phyloP scores from a whole-genome alignment of 148 eudicot genomes.

The Limonium bicolor region DNA sequence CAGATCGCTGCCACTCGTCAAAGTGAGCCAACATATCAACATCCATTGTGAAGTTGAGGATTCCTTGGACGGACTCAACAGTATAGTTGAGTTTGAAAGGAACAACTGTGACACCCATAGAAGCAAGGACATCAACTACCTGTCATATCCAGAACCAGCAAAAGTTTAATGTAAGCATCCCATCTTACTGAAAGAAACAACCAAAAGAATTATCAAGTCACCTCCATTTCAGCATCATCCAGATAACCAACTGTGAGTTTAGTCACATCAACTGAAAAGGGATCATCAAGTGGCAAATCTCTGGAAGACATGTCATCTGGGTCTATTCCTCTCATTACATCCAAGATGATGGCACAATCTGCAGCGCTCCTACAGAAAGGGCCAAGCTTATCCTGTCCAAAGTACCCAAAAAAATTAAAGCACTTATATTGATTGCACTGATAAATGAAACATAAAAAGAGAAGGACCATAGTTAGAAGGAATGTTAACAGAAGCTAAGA shows the following conservation, averaged over 20 bases:
- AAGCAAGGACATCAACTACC: conserved; percentile 61
- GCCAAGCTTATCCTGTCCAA: conserved; percentile 84
- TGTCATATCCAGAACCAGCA: conserved; percentile 5
- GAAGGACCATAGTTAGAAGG: not conserved
- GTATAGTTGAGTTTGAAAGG: conserved; percentile 79
- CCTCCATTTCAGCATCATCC: conserved; percentile 87
- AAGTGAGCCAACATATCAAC: conserved; percentile 88
- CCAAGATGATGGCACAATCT: conserved; percentile 63
- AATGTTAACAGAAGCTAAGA: not conserved
- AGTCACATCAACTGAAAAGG: conserved; percentile 62
- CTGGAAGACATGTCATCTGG: conserved; percentile 74
- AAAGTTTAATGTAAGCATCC: not conserved
- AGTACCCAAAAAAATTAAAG: too few relatives aligned
- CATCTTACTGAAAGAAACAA: not conserved
- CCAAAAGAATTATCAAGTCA: conserved; percentile 6
- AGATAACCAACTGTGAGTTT: conserved; percentile 81
- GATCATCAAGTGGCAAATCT: conserved; percentile 47
- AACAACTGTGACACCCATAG: conserved; percentile 77
- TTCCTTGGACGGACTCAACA: conserved; percentile 72
- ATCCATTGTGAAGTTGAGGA: conserved; percentile 81
- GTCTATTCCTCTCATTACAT: conserved; percentile 68
- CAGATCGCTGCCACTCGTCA: conserved; percentile 83
- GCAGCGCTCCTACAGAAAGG: conserved; percentile 84
- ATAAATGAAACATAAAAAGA: not conserved
- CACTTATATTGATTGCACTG: not conserved